Evolutionary conservation across 2,329 filamentous ascomycete genomes (phyloP).

Genomic region (Dothiorella sarmentorum): DNA sequence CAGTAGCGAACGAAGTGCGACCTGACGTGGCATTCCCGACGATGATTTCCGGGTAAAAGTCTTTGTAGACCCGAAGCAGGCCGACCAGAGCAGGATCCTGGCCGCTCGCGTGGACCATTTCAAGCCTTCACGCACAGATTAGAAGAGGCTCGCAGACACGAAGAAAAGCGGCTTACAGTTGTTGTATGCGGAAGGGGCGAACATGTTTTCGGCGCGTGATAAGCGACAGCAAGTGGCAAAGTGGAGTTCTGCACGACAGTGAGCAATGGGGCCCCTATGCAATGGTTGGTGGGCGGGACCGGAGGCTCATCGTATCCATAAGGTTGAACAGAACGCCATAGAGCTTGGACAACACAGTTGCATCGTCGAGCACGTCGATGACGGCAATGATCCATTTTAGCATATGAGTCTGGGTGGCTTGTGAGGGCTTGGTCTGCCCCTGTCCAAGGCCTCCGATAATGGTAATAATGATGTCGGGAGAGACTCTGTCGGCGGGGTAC

Average conservation of each 20-base stretch:
- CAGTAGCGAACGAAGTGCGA: slow-evolving; percentile 37
- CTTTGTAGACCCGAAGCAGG: slow-evolving; percentile 78
- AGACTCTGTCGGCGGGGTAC: slow-evolving; percentile 67
- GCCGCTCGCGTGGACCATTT: slow-evolving; percentile 45
- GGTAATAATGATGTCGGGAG: slow-evolving; percentile 58
- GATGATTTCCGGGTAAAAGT: slow-evolving; percentile 87
- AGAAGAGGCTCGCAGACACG: neutral
- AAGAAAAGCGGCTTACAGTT: slow-evolving; percentile 45
- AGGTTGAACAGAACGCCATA: slow-evolving; percentile 78
- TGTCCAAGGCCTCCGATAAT: slow-evolving; percentile 73
- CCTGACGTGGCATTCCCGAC: slow-evolving; percentile 61
- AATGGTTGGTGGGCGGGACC: slow-evolving; percentile 41
- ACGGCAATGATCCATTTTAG: slow-evolving; percentile 77
- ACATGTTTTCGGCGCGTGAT: slow-evolving; percentile 81
- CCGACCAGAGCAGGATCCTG: slow-evolving; percentile 73
- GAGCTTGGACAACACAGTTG: slow-evolving; percentile 60
- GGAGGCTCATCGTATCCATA: slow-evolving; percentile 73
- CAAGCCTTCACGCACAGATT: slow-evolving; percentile 36
- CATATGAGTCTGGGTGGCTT: slow-evolving; percentile 66
- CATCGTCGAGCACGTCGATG: slow-evolving; percentile 66
- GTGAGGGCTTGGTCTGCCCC: slow-evolving; percentile 69
- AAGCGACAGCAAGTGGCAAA: slow-evolving; percentile 76
- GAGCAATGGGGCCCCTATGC: slow-evolving; percentile 11
- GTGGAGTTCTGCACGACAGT: slow-evolving; percentile 38
- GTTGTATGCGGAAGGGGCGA: slow-evolving; percentile 76